These are phyloP conservation scores for Cryphonectria nitschkei DNA, from an alignment of 2,329 filamentous ascomycete genomes.

Conservation along the genomic window DNA sequence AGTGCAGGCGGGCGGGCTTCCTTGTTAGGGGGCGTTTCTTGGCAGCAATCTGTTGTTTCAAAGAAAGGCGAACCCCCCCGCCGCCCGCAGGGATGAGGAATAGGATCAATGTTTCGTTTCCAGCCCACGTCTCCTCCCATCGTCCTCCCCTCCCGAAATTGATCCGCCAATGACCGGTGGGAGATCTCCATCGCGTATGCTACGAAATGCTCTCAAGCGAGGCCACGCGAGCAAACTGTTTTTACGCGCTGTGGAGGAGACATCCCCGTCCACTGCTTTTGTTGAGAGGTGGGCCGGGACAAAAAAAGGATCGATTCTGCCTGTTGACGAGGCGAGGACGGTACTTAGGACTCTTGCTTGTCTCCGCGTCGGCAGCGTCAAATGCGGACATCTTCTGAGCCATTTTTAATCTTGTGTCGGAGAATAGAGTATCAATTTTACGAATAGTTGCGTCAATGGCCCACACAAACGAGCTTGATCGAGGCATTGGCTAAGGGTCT, in stretches of 20 bases:
- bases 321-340: too few relatives aligned
- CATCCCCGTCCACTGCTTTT: neutral
- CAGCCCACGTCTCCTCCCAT: neutral
- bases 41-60: slow-evolving; percentile 7
- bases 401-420: slow-evolving; percentile 6
- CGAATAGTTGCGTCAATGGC: neutral
- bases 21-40: neutral
- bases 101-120: slow-evolving; percentile 4
- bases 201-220: neutral
- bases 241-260: neutral
- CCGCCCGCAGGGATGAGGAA: neutral
- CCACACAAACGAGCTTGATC: neutral
- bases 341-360: too few relatives aligned
- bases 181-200: slow-evolving; percentile 1
- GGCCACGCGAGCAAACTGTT: neutral
- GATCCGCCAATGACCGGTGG: slow-evolving; percentile 1
- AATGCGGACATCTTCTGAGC: neutral
- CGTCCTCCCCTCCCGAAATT: neutral
- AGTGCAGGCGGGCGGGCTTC: neutral
- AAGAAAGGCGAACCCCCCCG: neutral
- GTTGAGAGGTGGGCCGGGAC: neutral
- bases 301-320: neutral
- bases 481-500: neutral
- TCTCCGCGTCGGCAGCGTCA: neutral
- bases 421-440: neutral